A percentile compares a stretch with the other conserved stretches of the same genome.
Evolutionary conservation across 192 early-diverging fungal genomes (phyloP).

Genomic region (Polychytrium aggregatum): DNA sequence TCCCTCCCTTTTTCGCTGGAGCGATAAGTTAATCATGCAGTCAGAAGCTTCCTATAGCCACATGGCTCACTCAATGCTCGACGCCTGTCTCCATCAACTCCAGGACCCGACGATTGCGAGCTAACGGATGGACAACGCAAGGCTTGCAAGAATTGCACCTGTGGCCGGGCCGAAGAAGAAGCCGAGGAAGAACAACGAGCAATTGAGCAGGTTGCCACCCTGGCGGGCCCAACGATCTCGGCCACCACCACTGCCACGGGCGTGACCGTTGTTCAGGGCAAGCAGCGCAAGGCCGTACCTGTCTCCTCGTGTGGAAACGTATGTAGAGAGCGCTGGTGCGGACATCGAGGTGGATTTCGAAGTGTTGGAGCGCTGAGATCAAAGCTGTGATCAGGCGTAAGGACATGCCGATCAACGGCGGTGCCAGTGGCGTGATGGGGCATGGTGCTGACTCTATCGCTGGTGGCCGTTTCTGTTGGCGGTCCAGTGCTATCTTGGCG

Average conservation of each 20-base stretch:
- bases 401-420: conserved; percentile 1
- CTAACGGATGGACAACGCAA: conserved; percentile 63
- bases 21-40: conserved; percentile 4
- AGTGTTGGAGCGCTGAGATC: too few species aligned
- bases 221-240: too few species aligned
- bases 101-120: conserved; percentile 58
- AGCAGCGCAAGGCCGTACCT: conserved; percentile 23
- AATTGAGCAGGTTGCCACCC: not conserved
- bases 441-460: conserved; percentile 36
- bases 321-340: too few species aligned
- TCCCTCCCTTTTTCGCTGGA: not conserved
- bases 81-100: conserved; percentile 5
- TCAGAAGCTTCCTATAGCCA: conserved; percentile 1
- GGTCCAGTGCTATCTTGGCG: conserved; percentile 74
- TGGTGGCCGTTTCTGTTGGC: not conserved
- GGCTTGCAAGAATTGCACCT: conserved; percentile 97
- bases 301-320: conserved; percentile 54
- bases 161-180: conserved; percentile 72
- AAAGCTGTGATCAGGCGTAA: conserved; percentile 7
- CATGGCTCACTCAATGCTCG: too few species aligned
- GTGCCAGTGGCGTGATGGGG: conserved; percentile 9
- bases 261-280: conserved; percentile 21
- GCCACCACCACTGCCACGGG: too few species aligned
- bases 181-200: conserved; percentile 39
- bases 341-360: too few species aligned